Base-by-base conservation (phyloP, 1,139 yeast genomes). In the Saccharomyces hybrid region DNA sequence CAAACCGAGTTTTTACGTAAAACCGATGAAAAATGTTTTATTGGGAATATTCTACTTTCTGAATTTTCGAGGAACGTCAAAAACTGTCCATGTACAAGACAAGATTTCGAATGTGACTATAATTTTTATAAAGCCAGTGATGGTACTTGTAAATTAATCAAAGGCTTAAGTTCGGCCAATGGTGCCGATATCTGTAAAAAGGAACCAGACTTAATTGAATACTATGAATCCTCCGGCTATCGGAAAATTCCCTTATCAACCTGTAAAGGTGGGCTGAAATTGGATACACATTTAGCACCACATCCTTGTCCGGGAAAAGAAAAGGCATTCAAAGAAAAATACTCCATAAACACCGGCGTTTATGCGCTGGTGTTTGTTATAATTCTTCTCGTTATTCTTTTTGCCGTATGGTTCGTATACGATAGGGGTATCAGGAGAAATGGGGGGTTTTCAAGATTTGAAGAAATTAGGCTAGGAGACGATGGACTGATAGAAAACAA, bases 51-150 rank as follows among this genome's bases (percentile, higher is more conserved):
- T n/a, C 88, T 89, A 41, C 72, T 88, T 53, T 70, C 75, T n/a
- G 77, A 81, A 52, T 90, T 88, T 0, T 80, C 77, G 66, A 78
- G 77, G 61, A 73, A 81, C 20, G 71, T 78, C 16, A 76, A 81
- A 60, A 84, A 88, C 68, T 93, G 99, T 72, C 66, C 85, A 1
- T 93, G 99, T 73, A 79, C 95, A 0, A 80, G 96, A 69, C 79
- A 81, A 55, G 99, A 93, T 70, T 95, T 76, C 65, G 99, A 93
- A 71, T 93, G 99, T 78, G 99, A 93, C 67, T 88, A 82, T 73
- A 91, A 91, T 71, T 91, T 76, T 68, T 81, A 71, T 57, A 80
- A 85, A 58, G 84, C 82, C 42, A 65, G 68, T 1, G 97, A 90
- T 67, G 95, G 96, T 20, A 85, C 96, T 0, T 95, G 99, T 73